Evolutionary conservation across 805 yeast genomes (phyloP).

Genomic region (Tetrapisispora taiwanensis): DNA sequence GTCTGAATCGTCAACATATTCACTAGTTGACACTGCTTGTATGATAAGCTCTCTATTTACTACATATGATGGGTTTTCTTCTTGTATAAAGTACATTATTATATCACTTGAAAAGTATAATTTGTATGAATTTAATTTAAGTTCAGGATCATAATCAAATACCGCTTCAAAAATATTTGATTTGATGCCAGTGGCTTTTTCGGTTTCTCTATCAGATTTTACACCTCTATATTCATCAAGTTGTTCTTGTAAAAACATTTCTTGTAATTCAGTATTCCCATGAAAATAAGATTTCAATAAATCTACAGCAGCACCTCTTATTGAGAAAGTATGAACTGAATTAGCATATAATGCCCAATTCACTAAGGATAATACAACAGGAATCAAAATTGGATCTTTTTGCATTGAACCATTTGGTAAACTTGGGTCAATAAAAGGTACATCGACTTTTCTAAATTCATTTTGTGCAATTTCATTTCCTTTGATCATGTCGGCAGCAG

Average conservation of each 20-base stretch:
- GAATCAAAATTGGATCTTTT: conserved; percentile 32
- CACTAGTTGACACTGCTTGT: conserved; percentile 22
- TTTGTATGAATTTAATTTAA: conserved; percentile 73
- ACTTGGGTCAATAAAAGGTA: conserved; percentile 80
- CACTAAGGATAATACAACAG: conserved; percentile 64
- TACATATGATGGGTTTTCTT: conserved; percentile 35
- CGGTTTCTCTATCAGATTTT: conserved; percentile 5
- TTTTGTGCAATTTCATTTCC: conserved; percentile 58
- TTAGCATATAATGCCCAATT: conserved; percentile 75
- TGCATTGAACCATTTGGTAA: conserved; percentile 30
- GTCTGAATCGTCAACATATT: conserved; percentile 39
- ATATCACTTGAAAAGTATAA: conserved; percentile 73
- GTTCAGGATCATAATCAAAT: conserved; percentile 65
- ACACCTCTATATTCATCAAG: conserved; percentile 31
- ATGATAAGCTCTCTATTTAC: conserved; percentile 43
- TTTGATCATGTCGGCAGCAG: conserved; percentile 68
- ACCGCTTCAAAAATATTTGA: conserved; percentile 57
- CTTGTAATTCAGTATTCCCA: conserved; percentile 51
- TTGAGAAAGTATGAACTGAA: conserved; percentile 76
- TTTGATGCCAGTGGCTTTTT: conserved; percentile 24
- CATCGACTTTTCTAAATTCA: conserved; percentile 72
- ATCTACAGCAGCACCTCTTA: conserved; percentile 61
- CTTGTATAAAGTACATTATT: conserved; percentile 44
- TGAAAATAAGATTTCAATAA: conserved; percentile 60
- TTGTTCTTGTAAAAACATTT: conserved; percentile 59